These are phyloP conservation scores for Cydonia oblonga DNA, from an alignment of 331 rosid genomes.

Conservation along the genomic window DNA sequence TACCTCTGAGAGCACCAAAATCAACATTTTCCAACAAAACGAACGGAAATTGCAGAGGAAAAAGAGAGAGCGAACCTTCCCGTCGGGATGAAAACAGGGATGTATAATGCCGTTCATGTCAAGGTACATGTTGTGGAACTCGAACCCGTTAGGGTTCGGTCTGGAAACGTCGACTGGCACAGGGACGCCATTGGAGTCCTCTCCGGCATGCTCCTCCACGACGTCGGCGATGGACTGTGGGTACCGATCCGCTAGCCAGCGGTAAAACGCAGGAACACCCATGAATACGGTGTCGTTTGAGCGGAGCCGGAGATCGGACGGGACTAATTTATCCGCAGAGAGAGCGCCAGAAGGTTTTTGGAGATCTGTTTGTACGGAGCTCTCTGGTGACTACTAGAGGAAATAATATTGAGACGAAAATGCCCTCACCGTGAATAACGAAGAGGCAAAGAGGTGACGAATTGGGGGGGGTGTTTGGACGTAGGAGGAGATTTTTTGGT, in stretches of 20 bases:
- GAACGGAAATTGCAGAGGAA: too few relatives aligned
- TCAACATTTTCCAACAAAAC: background rate
- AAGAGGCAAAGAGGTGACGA: background rate
- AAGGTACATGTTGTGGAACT: conserved; percentile 80
- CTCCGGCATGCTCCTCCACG: conserved; percentile 50
- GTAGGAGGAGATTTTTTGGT: background rate
- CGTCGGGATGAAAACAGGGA: conserved; percentile 97
- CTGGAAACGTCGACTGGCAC: conserved; percentile 43
- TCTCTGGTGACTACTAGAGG: background rate
- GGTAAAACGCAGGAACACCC: conserved; percentile 98
- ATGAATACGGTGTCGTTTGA: conserved; percentile 30
- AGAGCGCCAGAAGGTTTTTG: background rate
- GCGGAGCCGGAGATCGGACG: conserved; percentile 8
- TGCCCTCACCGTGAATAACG: background rate
- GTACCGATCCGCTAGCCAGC: conserved; percentile 97
- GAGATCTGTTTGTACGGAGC: conserved; percentile 15
- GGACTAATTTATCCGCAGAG: too few relatives aligned
- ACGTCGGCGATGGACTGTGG: conserved; percentile 70
- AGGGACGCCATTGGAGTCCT: conserved; percentile 19
- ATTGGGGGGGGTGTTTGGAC: background rate
- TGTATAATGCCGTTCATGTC: conserved; percentile 97
- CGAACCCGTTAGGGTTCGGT: conserved; percentile 87
- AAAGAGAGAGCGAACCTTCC: conserved; percentile 39
- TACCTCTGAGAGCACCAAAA: background rate
- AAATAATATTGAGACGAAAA: background rate